Evolutionary conservation across 306 rosid species (phyloP).

Genomic region (Styphnolobium japonicum): DNA sequence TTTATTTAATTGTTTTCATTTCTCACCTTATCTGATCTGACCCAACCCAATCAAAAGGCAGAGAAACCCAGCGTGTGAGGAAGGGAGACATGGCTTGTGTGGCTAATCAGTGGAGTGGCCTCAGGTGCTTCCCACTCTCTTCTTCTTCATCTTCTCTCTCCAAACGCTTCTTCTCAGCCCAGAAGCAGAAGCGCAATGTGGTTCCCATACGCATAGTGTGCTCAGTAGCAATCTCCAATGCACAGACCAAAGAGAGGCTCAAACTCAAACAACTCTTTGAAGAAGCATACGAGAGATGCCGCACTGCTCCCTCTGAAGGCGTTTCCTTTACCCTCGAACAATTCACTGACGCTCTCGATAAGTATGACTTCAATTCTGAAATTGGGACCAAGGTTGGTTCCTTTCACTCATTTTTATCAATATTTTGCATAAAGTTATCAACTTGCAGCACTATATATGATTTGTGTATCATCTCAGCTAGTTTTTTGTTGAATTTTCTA

Average conservation of each 20-base stretch:
- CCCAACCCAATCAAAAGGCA: too few relatives aligned
- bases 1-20: too few relatives aligned
- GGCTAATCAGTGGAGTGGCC: conserved; percentile 59
- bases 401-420: not conserved
- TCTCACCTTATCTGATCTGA: not conserved
- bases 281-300: conserved; percentile 64
- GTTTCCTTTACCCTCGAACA: conserved; percentile 49
- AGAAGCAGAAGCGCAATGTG: conserved; percentile 15
- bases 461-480: too few relatives aligned
- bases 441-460: not conserved
- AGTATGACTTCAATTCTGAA: conserved; percentile 58
- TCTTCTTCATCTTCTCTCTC: not conserved
- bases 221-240: conserved; percentile 52
- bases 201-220: conserved; percentile 38
- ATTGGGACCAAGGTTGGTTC: conserved; percentile 59
- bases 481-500: not conserved
- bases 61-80: not conserved
- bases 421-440: not conserved
- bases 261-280: conserved; percentile 58
- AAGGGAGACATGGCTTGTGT: conserved; percentile 43
- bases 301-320: conserved; percentile 57
- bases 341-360: conserved; percentile 50
- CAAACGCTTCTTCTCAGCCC: too few relatives aligned
- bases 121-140: conserved; percentile 50
- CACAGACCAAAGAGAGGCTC: conserved; percentile 56